Evolutionary conservation across 169 alveolate genomes (phyloP).

Genomic region (Eimeria brunetti): DNA sequence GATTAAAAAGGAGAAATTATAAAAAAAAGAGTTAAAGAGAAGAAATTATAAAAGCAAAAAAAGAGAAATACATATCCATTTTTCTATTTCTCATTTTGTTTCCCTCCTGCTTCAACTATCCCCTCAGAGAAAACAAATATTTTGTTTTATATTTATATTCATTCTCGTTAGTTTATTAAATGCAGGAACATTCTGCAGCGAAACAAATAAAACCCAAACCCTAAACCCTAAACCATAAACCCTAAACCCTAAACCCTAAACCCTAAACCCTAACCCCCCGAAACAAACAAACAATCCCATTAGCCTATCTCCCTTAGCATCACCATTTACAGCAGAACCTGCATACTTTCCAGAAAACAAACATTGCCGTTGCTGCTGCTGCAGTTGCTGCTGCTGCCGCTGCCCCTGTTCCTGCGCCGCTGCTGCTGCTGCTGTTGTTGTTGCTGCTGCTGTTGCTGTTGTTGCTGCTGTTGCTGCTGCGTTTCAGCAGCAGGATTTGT

Average conservation of each 20-base stretch:
- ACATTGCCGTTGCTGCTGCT: constrained; percentile 88
- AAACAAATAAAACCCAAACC: not conserved
- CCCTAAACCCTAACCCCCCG: constrained; percentile 88
- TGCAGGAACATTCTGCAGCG: not conserved
- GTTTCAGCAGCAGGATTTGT: not conserved
- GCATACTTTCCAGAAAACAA: no score
- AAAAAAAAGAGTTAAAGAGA: no score
- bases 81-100: no score
- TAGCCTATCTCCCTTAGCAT: constrained; percentile 93
- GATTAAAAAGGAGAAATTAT: no score
- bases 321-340: no score
- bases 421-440: not conserved
- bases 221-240: not conserved
- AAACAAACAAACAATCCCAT: constrained; percentile 91
- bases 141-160: no score
- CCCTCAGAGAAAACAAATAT: no score
- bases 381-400: not conserved
- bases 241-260: not conserved
- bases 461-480: not conserved
- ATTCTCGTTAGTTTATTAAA: no score
- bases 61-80: no score
- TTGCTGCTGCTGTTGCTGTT: constrained; percentile 4
- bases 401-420: not conserved
- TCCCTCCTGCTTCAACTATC: no score
- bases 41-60: no score